A percentile compares a stretch with the other conserved stretches of the same genome.
phyloP scores from a whole-genome alignment of 2,329 filamentous ascomycete genomes.

The Volutella citrinella region DNA sequence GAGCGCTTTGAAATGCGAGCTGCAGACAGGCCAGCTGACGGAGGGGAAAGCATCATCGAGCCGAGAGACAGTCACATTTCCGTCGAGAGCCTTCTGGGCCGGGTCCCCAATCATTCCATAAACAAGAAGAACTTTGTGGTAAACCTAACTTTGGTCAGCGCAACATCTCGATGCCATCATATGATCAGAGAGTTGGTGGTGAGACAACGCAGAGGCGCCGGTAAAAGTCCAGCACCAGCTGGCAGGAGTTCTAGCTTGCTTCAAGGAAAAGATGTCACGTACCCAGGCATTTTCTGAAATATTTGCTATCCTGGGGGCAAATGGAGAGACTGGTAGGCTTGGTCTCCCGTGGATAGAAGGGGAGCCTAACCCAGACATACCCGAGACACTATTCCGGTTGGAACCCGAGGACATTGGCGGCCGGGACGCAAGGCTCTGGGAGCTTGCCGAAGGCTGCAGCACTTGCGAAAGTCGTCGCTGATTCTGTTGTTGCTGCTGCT shows the following conservation, averaged over 20 bases:
- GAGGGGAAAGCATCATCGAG: conserved; percentile 83
- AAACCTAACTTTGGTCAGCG: conserved; percentile 58
- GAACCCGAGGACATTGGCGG: conserved; percentile 39
- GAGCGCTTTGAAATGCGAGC: conserved; percentile 88
- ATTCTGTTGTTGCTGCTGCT: conserved; percentile 1
- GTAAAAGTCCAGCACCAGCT: no score
- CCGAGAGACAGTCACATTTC: conserved; percentile 74
- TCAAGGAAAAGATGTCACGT: conserved; percentile 35
- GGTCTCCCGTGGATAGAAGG: conserved; percentile 52
- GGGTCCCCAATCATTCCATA: conserved; percentile 78
- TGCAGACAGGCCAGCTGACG: conserved; percentile 80
- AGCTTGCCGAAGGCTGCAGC: conserved; percentile 14
- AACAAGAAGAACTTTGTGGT: conserved; percentile 84
- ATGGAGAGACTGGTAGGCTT: conserved; percentile 67
- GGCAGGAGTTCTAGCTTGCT: conserved; percentile 3
- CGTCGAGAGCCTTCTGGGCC: conserved; percentile 67
- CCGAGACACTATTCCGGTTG: conserved; percentile 63
- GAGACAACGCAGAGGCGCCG: no score
- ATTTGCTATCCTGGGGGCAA: conserved; percentile 77
- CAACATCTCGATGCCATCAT: conserved; percentile 8
- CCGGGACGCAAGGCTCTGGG: conserved; percentile 28
- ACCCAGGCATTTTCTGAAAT: conserved; percentile 83
- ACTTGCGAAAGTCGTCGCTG: conserved; percentile 15
- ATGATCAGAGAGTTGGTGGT: conserved; percentile 7
- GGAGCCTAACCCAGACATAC: conserved; percentile 60